Evolutionary conservation across 2,329 filamentous ascomycete species (phyloP), one percentile per base, ranked within the genome.

Genomic region (Coniella vitis): DNA sequence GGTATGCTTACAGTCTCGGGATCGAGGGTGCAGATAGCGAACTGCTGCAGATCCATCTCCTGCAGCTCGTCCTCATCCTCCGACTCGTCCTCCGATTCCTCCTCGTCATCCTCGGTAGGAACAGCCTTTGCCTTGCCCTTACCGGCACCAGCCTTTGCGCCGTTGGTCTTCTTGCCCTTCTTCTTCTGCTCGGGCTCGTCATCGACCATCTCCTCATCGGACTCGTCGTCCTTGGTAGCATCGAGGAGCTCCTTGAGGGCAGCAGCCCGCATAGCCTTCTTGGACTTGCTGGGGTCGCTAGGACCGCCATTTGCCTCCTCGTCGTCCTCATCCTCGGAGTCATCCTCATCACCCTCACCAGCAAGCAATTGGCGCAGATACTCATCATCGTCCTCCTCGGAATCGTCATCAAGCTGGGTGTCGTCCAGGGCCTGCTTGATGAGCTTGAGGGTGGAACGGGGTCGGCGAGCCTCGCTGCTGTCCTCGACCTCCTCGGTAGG

Each of bases 21-120:
- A 71, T 97, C 90, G 47, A 98, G 81, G 54, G 93, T 98, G 81
- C 93, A 98, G 60, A 98, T 73, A 59, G 97, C 90, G 61, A 87
- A 88, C 74, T 96, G 87, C 68, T 96, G 89, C 46, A 91, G 73
- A 62, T 89, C 81, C 46, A 78, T 69, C 21, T 76, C 78, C 37
- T 81, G 78, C 7, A 78, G 79, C 51, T 79, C 76, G 47, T 85
- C 78, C 29, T 81, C 79, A 12, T 79, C 74, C n/a, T 51, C 51
- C 2, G 79, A 75, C 2, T 74, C 72, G 3, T 73, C 72, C 1
- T 73, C 70, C 0, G 70, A 74, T 42, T 79, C 78, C 3, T 76
- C 76, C 40, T 77, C 73, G 41, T 81, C 74, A 12, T 79, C 76
- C 38, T 77, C 75, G n/a, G 78, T 75, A n/a, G 78, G 75, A 29